phyloP scores from a whole-genome alignment of 192 early-diverging fungal species.

The Lobosporangium transversale region DNA sequence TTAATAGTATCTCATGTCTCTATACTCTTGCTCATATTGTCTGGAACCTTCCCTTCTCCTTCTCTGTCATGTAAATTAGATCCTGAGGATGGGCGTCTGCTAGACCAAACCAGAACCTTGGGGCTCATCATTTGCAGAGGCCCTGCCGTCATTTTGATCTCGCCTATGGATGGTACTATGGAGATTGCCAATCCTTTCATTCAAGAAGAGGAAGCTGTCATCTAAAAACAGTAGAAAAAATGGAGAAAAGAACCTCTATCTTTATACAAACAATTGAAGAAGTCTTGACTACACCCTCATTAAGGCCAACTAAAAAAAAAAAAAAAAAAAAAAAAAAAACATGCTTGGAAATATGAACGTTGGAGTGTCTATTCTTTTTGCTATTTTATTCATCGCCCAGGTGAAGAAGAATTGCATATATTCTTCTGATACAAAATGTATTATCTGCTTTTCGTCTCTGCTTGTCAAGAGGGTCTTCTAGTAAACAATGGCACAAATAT shows the following conservation, averaged over 20 bases:
- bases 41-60: too few relatives aligned
- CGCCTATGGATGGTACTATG: conserved; percentile 89
- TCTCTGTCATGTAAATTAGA: conserved; percentile 21
- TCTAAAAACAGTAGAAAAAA: conserved; percentile 10
- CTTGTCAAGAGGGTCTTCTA: too few relatives aligned
- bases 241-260: too few relatives aligned
- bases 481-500: too few relatives aligned
- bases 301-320: background rate
- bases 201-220: conserved; percentile 40
- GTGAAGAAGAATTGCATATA: too few relatives aligned
- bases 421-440: too few relatives aligned
- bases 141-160: conserved; percentile 89
- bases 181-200: conserved; percentile 94
- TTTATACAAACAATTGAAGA: too few relatives aligned
- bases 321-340: background rate
- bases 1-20: too few relatives aligned
- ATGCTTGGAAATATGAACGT: too few relatives aligned
- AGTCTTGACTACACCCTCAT: background rate
- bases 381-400: background rate
- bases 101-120: conserved; percentile 71
- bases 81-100: conserved; percentile 54
- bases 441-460: too few relatives aligned
- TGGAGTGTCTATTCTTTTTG: background rate
- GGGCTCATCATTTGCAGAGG: conserved; percentile 92
- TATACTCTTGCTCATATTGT: background rate